A percentile compares a stretch with the other conserved stretches of the same genome.
phyloP scores from a whole-genome alignment of 2,329 filamentous ascomycete genomes.

The Exophiala sideris region DNA sequence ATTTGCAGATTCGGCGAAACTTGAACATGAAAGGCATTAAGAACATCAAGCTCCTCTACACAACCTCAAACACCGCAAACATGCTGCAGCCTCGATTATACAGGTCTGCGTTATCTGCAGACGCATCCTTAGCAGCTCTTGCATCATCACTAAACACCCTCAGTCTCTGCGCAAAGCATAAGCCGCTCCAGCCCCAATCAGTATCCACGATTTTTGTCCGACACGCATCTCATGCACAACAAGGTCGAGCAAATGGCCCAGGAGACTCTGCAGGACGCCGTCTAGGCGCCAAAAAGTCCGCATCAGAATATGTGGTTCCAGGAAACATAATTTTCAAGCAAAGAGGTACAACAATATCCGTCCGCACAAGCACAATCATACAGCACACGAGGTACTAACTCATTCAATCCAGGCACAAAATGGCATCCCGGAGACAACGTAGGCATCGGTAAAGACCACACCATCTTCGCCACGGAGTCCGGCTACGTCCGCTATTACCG shows the following conservation, averaged over 20 bases:
- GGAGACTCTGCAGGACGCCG: slow-evolving; percentile 76
- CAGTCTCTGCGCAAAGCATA: slow-evolving; percentile 33
- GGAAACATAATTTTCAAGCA: slow-evolving; percentile 99
- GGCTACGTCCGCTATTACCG: slow-evolving; percentile 98
- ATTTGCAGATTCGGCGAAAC: background rate
- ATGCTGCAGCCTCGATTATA: slow-evolving; percentile 45
- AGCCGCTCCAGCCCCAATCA: slow-evolving; percentile 30
- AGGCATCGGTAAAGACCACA: slow-evolving; percentile 93
- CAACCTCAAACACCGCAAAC: slow-evolving; percentile 2
- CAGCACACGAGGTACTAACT: background rate
- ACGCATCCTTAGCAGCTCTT: slow-evolving; percentile 35
- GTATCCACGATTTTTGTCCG: slow-evolving; percentile 43
- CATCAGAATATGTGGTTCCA: slow-evolving; percentile 88
- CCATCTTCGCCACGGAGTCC: slow-evolving; percentile 77
- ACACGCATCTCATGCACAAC: slow-evolving; percentile 62
- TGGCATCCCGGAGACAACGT: slow-evolving; percentile 97
- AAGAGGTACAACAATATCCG: slow-evolving; percentile 44
- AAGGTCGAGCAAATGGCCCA: slow-evolving; percentile 66
- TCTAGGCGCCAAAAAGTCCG: slow-evolving; percentile 88
- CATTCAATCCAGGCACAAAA: slow-evolving; percentile 59
- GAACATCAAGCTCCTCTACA: background rate
- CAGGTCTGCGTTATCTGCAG: slow-evolving; percentile 38
- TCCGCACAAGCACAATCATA: background rate
- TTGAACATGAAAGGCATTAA: background rate
- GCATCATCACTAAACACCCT: slow-evolving; percentile 29